A percentile compares a stretch with the other conserved stretches of the same genome.
These are phyloP conservation scores for Salvia sclarea DNA, from an alignment of 305 asterid species.

Conservation along the genomic window DNA sequence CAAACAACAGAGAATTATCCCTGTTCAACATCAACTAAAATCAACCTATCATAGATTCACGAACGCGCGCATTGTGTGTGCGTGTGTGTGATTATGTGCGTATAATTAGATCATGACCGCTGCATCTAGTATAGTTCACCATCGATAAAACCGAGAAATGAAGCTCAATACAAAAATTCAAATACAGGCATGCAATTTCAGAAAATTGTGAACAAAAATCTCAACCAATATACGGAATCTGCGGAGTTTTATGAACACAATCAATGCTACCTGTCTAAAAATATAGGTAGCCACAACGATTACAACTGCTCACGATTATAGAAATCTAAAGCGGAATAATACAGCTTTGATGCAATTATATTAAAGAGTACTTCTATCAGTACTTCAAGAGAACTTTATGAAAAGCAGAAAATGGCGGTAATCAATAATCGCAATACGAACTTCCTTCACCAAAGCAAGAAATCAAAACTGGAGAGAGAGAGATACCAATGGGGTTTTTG, in stretches of 20 bases:
- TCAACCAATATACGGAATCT: neutral
- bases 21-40: neutral
- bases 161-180: constrained; percentile 11
- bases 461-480: neutral
- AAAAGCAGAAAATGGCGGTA: constrained; percentile 29
- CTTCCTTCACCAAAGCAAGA: neutral
- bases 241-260: constrained; percentile 2
- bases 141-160: constrained; percentile 5
- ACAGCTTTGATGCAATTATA: constrained; percentile 33
- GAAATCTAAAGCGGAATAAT: constrained; percentile 29
- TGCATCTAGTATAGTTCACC: neutral
- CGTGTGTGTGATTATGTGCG: neutral
- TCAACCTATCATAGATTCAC: neutral
- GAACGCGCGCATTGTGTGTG: neutral
- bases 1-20: neutral
- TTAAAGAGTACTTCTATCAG: constrained; percentile 26
- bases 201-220: constrained; percentile 1
- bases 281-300: constrained; percentile 32
- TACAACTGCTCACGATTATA: constrained; percentile 19
- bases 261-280: neutral
- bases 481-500: neutral
- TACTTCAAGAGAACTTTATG: constrained; percentile 17
- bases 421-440: constrained; percentile 21
- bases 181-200: neutral
- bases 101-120: neutral